phyloP scores from a whole-genome alignment of 2,329 filamentous ascomycete species.

The Rhexocercosporidium sp. region DNA sequence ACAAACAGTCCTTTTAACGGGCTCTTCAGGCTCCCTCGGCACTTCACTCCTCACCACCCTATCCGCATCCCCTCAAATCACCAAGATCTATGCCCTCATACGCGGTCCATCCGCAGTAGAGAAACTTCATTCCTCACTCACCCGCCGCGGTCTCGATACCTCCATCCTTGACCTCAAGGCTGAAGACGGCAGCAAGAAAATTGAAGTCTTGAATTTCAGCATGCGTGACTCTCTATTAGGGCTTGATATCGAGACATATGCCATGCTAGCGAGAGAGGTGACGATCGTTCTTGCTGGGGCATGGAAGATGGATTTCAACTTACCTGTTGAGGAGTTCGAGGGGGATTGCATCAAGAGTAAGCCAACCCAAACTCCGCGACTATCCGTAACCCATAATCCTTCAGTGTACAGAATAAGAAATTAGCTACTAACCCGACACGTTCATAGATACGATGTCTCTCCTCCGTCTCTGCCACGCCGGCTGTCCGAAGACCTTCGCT shows the following conservation, averaged over 20 bases:
- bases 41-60: slow-evolving; percentile 34
- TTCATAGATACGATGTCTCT: slow-evolving; percentile 39
- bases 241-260: slow-evolving; percentile 35
- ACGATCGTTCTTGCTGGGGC: slow-evolving; percentile 40
- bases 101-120: slow-evolving; percentile 29
- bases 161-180: slow-evolving; percentile 26
- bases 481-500: slow-evolving; percentile 33
- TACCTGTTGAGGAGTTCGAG: slow-evolving; percentile 40
- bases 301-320: slow-evolving; percentile 43
- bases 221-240: slow-evolving; percentile 40
- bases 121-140: slow-evolving; percentile 28
- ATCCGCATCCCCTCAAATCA: slow-evolving; percentile 24
- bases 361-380: slow-evolving; percentile 8
- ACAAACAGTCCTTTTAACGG: slow-evolving; percentile 36
- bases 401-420: background rate
- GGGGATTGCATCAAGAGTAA: slow-evolving; percentile 40
- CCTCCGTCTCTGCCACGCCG: slow-evolving; percentile 37
- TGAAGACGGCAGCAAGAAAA: slow-evolving; percentile 25
- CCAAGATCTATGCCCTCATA: slow-evolving; percentile 38
- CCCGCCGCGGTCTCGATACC: slow-evolving; percentile 27
- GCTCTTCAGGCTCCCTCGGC: slow-evolving; percentile 37
- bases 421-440: background rate
- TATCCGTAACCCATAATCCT: background rate
- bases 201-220: slow-evolving; percentile 37
- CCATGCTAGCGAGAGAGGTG: slow-evolving; percentile 31